Evolutionary conservation across 1,284 basidiomycete species (phyloP), one percentile per base, ranked within the genome.

Genomic region (Cutaneotrichosporon spelunceum): DNA sequence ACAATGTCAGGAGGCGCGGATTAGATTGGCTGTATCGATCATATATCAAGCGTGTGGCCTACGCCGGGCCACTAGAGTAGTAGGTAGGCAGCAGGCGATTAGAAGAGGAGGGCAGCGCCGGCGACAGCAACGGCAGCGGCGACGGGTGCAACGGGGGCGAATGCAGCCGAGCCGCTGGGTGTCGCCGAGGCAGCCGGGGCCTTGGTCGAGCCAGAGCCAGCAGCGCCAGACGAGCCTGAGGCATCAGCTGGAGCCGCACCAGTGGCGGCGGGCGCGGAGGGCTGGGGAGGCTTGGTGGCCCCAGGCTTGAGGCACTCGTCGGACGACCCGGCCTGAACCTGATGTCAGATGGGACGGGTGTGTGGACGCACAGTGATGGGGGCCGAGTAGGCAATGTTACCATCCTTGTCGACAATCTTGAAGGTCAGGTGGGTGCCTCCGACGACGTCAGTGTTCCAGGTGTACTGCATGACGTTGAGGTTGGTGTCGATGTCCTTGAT

Each of bases 381-480:
- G 16, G 72, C 71, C 11, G 73, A 70, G 71, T 72, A 75, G 34
- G 58, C 60, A 45, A 69, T 65, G 61, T 57, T 59, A 67, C 76
- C 76, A 21, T 63, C 67, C 7, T 65, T 52, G 66, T 76, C 76
- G 36, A 71, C 69, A 26, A 77, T 21, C 63, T 70, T 69, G 53
- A 78, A 48, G 59, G 72, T 78, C 63, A 78, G 63, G 64, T 63
- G 64, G 61, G 69, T 69, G 57, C 70, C 53, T 24, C 50, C 57
- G 27, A 69, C 60, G 52, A 76, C 69, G 67, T 77, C 69, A 59
- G 74, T 71, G 49, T 26, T 70, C 76, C 76, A 78, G 56, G 72
- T 74, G 64, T 60, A 66, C 47, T 70, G 67, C 50, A 61, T 62
- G n/a, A 66, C 52, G n/a, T 65, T 52, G 57, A 70, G 36, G 27